Conservation (phyloP, 495 filamentous ascomycete genomes). For the Penicillium roqueforti region DNA sequence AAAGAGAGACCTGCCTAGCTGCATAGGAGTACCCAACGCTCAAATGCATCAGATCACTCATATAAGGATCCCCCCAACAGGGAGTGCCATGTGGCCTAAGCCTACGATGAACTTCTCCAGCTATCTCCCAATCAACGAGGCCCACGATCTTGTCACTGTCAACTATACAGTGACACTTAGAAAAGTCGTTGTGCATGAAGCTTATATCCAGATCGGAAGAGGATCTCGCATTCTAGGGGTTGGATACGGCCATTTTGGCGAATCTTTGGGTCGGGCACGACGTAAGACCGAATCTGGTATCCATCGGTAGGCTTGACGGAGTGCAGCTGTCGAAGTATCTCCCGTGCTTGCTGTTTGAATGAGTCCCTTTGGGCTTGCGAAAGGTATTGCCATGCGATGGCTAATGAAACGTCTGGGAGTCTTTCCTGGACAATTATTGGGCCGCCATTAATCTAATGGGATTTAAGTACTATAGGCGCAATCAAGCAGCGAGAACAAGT, state of each 20-base stretch:
- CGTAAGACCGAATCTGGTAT: conserved; percentile 20
- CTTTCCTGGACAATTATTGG: conserved; percentile 41
- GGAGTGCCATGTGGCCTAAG: not conserved
- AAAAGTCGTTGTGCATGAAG: conserved; percentile 46
- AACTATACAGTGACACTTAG: conserved; percentile 38
- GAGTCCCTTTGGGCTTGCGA: conserved; percentile 32
- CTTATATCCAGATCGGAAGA: conserved; percentile 34
- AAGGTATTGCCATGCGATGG: conserved; percentile 44
- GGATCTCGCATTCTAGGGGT: conserved; percentile 28
- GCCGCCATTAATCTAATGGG: conserved; percentile 34
- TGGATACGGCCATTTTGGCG: conserved; percentile 32
- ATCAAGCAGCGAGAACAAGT: not conserved
- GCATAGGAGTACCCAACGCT: too few species aligned
- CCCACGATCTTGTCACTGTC: conserved; percentile 40
- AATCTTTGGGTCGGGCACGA: conserved; percentile 36
- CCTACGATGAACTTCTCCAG: conserved; percentile 35
- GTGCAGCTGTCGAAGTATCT: conserved; percentile 29
- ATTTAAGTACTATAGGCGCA: conserved; percentile 17
- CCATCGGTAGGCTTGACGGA: conserved; percentile 20
- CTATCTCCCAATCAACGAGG: conserved; percentile 47
- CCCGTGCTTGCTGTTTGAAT: conserved; percentile 40
- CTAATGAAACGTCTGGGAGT: conserved; percentile 39
- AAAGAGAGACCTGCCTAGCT: too few species aligned
- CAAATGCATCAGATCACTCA: too few species aligned
- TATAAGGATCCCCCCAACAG: too few species aligned